Evolutionary conservation across 345 rosid genomes (phyloP).

Genomic region (Bruguiera gymnorhiza): DNA sequence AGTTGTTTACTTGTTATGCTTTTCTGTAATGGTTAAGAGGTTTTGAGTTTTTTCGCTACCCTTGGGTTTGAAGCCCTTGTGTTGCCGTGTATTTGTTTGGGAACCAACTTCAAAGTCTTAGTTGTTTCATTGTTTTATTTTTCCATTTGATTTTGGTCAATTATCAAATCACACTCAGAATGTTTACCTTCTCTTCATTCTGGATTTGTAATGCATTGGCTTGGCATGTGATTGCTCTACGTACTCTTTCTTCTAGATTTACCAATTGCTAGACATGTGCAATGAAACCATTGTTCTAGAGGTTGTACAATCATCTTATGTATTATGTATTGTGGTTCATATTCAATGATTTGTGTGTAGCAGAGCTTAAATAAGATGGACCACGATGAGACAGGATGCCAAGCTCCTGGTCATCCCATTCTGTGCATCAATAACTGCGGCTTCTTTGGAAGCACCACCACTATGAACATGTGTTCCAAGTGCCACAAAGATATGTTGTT

Average conservation of each 20-base stretch:
- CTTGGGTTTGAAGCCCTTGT: background rate
- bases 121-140: too few relatives aligned
- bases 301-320: background rate
- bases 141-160: too few relatives aligned
- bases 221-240: background rate
- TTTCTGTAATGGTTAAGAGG: too few relatives aligned
- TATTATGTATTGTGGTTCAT: background rate
- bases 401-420: constrained; percentile 74
- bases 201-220: background rate
- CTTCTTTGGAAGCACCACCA: constrained; percentile 86
- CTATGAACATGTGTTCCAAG: constrained; percentile 95
- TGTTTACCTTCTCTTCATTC: background rate
- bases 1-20: too few relatives aligned
- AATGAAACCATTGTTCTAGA: background rate
- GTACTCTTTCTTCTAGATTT: background rate
- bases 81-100: background rate
- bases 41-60: too few relatives aligned
- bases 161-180: background rate
- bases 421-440: constrained; percentile 84
- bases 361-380: constrained; percentile 54
- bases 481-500: constrained; percentile 74
- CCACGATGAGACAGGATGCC: constrained; percentile 94
- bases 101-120: background rate
- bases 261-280: background rate
- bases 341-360: constrained; percentile 20